Base-by-base conservation (phyloP, 75 land plant genomes). In the Selaginella tamariscina region DNA sequence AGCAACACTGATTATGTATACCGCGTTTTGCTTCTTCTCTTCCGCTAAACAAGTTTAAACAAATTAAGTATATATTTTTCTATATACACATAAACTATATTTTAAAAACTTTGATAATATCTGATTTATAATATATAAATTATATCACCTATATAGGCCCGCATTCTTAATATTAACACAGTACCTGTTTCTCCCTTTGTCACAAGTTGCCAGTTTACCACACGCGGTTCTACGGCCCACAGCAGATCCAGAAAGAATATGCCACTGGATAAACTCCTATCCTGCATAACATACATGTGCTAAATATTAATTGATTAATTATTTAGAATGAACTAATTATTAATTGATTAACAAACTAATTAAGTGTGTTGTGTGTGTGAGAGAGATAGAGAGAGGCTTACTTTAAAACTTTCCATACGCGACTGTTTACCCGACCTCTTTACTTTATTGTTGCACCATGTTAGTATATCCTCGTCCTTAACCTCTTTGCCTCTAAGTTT, bases 171-270 rank as follows among this genome's bases (percentile, higher is more conserved):
- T 5, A 2, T 59, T n/a, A 23, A 8, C 21, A 2, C 8, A 8
- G 8, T 59, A n/a, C 62, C 62, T 26, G 62, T 59, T 59, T 8
- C 62, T 59, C 62, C 62, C 21, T 59, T 59, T 5, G 62, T 59
- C 62, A 59, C 62, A n/a, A 59, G 62, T n/a, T 26, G 21, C 62
- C 62, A 59, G 26, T 59, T 59, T 59, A 59, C 62, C 5, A 59
- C 62, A 9, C 62, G 21, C 8, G 62, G 62, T 59, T 59, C 62
- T 26, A 59, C 62, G 8, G 62, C 62, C 23, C 24, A 59, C 18
- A 59, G 62, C 5, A 59, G 26, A 59, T 59, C 62, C 9, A 59
- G 62, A n/a, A 59, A 59, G 62, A 59, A 59, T 2, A 59, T 23
- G 62, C 62, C 62, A 59, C 18, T 8, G 5, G 62, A 59, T 59